Conservation (phyloP, 2,329 filamentous ascomycete genomes). For the Alternaria alternata region DNA sequence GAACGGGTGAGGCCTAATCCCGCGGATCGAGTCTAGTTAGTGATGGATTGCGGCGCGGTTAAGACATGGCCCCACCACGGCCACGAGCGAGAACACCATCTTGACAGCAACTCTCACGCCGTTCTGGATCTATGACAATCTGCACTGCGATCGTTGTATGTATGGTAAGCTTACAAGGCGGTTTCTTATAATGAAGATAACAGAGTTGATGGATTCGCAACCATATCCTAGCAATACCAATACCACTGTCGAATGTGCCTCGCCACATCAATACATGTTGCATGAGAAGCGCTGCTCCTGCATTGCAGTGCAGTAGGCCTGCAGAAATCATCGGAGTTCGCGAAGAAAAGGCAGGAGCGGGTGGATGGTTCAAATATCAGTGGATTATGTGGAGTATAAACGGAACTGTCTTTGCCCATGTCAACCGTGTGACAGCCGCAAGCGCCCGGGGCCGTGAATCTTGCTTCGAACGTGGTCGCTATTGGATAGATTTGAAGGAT, state of each 20-base stretch:
- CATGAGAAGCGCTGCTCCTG: neutral
- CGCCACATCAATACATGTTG: neutral
- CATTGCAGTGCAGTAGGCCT: neutral
- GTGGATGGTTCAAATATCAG: neutral
- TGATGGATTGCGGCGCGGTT: constrained; percentile 3
- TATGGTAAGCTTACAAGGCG: no score
- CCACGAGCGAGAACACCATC: neutral
- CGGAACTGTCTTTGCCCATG: neutral
- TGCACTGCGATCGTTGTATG: neutral
- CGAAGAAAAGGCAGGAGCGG: neutral
- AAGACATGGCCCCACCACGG: constrained; percentile 2
- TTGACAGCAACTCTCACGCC: neutral
- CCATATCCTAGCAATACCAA: neutral
- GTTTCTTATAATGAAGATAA: fast-evolving
- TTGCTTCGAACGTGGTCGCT: constrained; percentile 29
- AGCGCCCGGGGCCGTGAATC: neutral
- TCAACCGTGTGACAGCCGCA: neutral
- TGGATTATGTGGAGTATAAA: neutral
- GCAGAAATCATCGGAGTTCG: neutral
- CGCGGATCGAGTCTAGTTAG: neutral
- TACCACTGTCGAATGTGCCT: neutral
- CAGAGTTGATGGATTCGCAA: neutral
- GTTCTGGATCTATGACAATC: neutral
- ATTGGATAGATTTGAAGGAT: neutral
- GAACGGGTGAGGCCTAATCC: neutral